Conservation (phyloP, 306 rosid genomes). For the Gleditsia sinensis region DNA sequence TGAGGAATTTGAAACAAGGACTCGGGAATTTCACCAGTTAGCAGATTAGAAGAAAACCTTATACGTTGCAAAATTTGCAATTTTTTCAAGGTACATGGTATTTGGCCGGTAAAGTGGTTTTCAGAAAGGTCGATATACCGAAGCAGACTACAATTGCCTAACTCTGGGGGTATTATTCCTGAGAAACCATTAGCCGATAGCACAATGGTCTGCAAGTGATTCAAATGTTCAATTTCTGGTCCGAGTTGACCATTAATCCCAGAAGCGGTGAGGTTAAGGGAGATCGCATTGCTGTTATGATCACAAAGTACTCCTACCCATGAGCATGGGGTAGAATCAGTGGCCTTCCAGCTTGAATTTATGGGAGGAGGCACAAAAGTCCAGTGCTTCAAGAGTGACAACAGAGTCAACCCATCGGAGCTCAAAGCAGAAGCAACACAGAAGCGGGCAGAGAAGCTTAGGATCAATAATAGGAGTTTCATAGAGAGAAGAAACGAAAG, state of each 20-base stretch:
- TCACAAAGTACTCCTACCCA: conserved; percentile 72
- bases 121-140: conserved; percentile 42
- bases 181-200: conserved; percentile 42
- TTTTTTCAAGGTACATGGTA: conserved; percentile 44
- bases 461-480: conserved; percentile 27
- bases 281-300: conserved; percentile 29
- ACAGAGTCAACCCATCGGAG: conserved; percentile 57
- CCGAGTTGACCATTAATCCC: conserved; percentile 63
- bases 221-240: conserved; percentile 49
- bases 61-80: conserved; percentile 32
- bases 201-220: conserved; percentile 48
- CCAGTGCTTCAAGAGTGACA: conserved; percentile 56
- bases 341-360: conserved; percentile 55
- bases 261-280: conserved; percentile 50
- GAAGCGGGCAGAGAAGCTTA: conserved; percentile 31
- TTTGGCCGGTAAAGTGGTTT: conserved; percentile 42
- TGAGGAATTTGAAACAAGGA: conserved; percentile 47
- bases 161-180: conserved; percentile 48
- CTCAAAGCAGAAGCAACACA: conserved; percentile 32
- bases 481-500: neutral
- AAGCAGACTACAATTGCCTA: conserved; percentile 53
- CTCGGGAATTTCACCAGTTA: conserved; percentile 51
- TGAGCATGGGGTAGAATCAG: conserved; percentile 65
- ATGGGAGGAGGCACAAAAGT: conserved; percentile 42
- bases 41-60: conserved; percentile 34